Percentiles rank a stretch among this genome's conserved stretches.
These are phyloP conservation scores for Camellia granthamiana DNA, from an alignment of 148 eudicot species.

Conservation along the genomic window DNA sequence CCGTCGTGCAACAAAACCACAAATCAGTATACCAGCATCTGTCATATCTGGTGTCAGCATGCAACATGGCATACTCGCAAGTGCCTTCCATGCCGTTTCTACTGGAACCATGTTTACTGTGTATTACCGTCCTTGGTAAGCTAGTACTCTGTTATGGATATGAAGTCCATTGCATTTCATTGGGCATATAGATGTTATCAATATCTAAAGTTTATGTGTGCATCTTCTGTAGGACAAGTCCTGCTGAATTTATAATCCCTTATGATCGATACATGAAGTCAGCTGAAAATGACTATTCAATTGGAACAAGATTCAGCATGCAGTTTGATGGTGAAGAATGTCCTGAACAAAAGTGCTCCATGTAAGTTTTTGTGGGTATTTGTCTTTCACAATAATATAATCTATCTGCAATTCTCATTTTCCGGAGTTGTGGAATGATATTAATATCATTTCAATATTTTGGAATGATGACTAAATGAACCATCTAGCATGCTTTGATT, in stretches of 20 bases:
- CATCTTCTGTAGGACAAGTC: constrained; percentile 15
- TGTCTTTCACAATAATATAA: neutral
- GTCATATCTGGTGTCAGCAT: constrained; percentile 16
- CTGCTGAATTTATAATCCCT: constrained; percentile 16
- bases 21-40: constrained; percentile 7
- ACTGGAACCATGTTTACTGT: constrained; percentile 22
- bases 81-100: constrained; percentile 19
- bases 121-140: constrained; percentile 24
- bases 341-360: constrained; percentile 5
- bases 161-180: neutral
- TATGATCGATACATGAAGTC: constrained; percentile 18
- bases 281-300: constrained; percentile 15
- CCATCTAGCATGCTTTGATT: neutral
- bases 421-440: neutral
- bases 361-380: neutral
- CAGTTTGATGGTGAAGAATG: constrained; percentile 13
- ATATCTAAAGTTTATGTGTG: neutral
- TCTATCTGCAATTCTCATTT: neutral
- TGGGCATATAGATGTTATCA: neutral
- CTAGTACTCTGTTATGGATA: neutral
- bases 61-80: constrained; percentile 26
- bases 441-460: neutral
- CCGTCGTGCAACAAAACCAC: constrained; percentile 10
- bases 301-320: constrained; percentile 24
- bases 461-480: neutral